Base-by-base conservation (phyloP, 805 yeast genomes). In the Metschnikowia lachancei region DNA sequence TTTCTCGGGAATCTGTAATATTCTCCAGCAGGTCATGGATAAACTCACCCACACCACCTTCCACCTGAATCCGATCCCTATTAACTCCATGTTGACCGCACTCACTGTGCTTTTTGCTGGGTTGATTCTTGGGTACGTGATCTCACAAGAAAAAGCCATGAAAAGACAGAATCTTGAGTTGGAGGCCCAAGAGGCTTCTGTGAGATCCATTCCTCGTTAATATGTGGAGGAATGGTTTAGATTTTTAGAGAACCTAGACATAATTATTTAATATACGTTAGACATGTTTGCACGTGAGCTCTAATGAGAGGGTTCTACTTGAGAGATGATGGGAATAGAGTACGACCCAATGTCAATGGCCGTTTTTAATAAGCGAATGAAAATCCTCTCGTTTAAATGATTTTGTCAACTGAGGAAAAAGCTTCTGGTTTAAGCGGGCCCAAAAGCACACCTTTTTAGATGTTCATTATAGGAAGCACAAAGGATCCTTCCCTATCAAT, bases 1-100 rank as follows among this genome's bases (percentile, higher is more conserved):
- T 47, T 70, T 86, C 49, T 81, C 95, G 13, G 97, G 97, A 4
- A 50, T 85, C n/a, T 79, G 84, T 64, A 91, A 90, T 64, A 71
- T 88, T 55, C 59, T 78, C 5, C 96, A 88, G 59, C 82, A 85
- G 18, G 66, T 69, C 2, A 65, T 92, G 59, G 97, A 91, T 61
- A 70, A 69, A 37, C 56, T 76, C 31, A 90, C 97, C 0, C 95
- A 88, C 61, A 72, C 74, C 29, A 65, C 70, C 6, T 85, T 87
- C 62, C 52, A 78, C 41, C 80, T 80, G 78, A 82, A 91, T 62
- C 97, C 98, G 17, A 74, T 74, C 2, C 97, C 97, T 0, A 77
- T 88, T 19, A 91, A 91, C 62, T 36, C 69, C 0, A 47, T 74
- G 1, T 70, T 92, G 48, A 72, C 87, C 1, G 46, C 60, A 0